Conservation (phyloP, 2,329 filamentous ascomycete genomes). For the Dothideomycetes sp. region DNA sequence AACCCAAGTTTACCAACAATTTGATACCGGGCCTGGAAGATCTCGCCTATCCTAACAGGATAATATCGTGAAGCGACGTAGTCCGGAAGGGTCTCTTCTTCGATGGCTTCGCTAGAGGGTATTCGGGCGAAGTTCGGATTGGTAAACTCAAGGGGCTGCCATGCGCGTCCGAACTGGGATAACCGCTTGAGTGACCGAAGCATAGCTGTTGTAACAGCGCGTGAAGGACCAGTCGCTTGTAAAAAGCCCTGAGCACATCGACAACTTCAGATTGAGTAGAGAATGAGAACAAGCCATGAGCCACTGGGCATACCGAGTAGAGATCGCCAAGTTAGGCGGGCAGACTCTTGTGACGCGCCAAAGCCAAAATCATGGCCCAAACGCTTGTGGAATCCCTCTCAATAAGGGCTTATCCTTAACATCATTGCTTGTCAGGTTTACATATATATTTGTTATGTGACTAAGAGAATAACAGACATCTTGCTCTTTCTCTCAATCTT, state of each 20-base stretch:
- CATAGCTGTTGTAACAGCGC: background rate
- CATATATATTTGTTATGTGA: too few species aligned
- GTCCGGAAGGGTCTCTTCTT: constrained; percentile 15
- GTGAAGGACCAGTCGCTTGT: background rate
- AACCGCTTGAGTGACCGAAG: background rate
- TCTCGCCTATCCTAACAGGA: constrained; percentile 25
- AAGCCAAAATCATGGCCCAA: background rate
- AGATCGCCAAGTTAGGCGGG: background rate
- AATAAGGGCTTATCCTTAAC: too few species aligned
- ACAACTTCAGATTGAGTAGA: background rate
- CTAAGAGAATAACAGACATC: too few species aligned
- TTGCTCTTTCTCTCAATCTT: too few species aligned
- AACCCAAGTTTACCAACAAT: constrained; percentile 20
- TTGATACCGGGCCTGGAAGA: constrained; percentile 20
- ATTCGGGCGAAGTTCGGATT: constrained; percentile 5
- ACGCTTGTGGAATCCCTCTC: too few species aligned
- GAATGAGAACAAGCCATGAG: background rate
- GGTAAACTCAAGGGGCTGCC: constrained; percentile 12
- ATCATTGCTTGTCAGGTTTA: too few species aligned
- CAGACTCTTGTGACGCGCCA: background rate
- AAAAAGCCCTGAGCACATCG: background rate
- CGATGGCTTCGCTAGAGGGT: constrained; percentile 5
- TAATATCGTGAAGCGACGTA: constrained; percentile 23
- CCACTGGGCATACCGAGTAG: background rate
- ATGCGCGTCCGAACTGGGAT: constrained; percentile 1